Base-by-base conservation (phyloP, 2,329 filamentous ascomycete genomes). In the Cladosporium sp. region DNA sequence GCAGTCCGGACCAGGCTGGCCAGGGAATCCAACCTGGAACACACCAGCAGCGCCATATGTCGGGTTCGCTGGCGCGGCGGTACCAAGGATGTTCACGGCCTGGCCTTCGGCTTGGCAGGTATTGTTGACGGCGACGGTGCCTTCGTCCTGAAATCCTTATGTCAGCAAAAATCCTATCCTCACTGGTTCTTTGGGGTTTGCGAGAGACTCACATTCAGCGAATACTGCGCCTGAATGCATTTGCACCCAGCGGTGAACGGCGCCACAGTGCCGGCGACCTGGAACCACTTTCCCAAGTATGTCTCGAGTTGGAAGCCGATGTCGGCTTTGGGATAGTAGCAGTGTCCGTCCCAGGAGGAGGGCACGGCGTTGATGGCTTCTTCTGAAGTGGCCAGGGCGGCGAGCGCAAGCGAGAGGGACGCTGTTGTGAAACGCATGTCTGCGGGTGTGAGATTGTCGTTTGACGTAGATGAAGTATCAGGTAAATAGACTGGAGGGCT, bases 261-360 rank as follows among this genome's bases (percentile, higher is more conserved):
- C 11, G 67, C 66, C 1, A 66, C 38, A 2, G 70, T 71, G 10
- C 70, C 69, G 11, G 70, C 70, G 12, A 71, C 70, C 41, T 71
- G 70, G 41, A 68, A 71, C 69, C 70, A 71, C 12, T 69, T 68
- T 26, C 70, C 70, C 2, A 71, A 65, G 44, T 71, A 72, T 63
- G 64, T 58, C 15, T 69, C 47, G 36, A 71, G 62, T 21, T 67
- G 60, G 58, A 71, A 71, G 24, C 67, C 59, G 49, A 65, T 63
- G 54, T 66, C 67, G 47, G 68, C 66, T 34, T 71, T 67, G 26
- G 69, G 70, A 24, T 71, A 71, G 67, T 70, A 71, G 62, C 69
- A 71, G 21, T 66, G 51, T 12, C 69, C 68, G 60, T 71, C 69
- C 41, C 68, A 71, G 15, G 66, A 69, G 2, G 69, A 64, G 36